Conservation (phyloP, 2,329 filamentous ascomycete species). For the Colletotrichum gloeosporioides region DNA sequence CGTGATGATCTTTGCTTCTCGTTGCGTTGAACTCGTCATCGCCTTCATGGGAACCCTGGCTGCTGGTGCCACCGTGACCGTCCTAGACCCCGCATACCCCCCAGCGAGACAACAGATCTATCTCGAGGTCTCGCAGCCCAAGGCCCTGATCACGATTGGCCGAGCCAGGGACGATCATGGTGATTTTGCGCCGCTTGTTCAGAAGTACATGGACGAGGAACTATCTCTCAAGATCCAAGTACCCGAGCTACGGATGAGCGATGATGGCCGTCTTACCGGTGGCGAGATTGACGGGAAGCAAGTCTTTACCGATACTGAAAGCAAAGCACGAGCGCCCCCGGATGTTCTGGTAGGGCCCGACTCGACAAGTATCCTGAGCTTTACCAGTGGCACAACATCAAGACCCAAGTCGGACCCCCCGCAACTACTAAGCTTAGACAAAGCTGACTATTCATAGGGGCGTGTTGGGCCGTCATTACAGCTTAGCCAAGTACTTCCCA, state of each 20-base stretch:
- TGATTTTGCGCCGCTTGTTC: not conserved
- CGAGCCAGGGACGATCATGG: constrained; percentile 73
- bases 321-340: constrained; percentile 62
- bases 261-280: constrained; percentile 74
- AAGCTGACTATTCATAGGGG: constrained; percentile 44
- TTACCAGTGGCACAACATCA: constrained; percentile 73
- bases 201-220: constrained; percentile 72
- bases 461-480: constrained; percentile 86
- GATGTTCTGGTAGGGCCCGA: constrained; percentile 86
- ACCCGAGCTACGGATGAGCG: constrained; percentile 73
- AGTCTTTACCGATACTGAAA: constrained; percentile 59
- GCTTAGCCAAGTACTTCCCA: constrained; percentile 84
- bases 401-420: constrained; percentile 50
- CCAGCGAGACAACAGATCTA: constrained; percentile 69
- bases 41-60: constrained; percentile 65
- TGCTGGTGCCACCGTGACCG: constrained; percentile 63
- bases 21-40: not conserved
- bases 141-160: constrained; percentile 74
- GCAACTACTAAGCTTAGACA: not conserved
- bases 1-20: constrained; percentile 66
- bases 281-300: constrained; percentile 71
- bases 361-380: constrained; percentile 76
- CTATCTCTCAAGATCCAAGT: constrained; percentile 76
- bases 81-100: constrained; percentile 84
- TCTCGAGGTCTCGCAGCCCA: constrained; percentile 23